Evolutionary conservation across 805 yeast species (phyloP), one percentile per base, ranked within the genome.

Genomic region (Candida anglica): DNA sequence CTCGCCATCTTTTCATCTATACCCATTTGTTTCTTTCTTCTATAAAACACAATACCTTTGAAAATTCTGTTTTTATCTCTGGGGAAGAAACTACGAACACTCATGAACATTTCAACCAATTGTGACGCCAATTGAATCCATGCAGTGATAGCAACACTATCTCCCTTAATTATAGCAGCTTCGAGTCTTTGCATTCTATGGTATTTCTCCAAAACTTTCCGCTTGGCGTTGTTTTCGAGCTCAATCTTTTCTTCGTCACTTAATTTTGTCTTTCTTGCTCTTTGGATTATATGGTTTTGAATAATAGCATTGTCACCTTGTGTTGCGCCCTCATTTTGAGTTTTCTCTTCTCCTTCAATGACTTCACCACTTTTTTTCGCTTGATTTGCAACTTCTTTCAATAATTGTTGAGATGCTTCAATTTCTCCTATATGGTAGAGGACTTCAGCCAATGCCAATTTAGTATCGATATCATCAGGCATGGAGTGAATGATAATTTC

Each of bases 61-160:
- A 85, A 85, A 15, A 72, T 69, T 32, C 81, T 77, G 9, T 80
- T 80, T 37, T 81, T 73, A 47, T 86, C 94, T 31, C 78, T 71
- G 1, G 89, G 84, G 49, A 86, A 89, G 43, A 93, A 86, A 46
- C 79, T 78, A 41, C 81, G 72, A 9, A 86, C 87, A 36, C 80
- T 75, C 17, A 84, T 77, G 52, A 93, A 89, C 39, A 85, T 77
- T 49, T 88, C 95, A 27, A 91, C 77, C 32, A 93, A 68, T 44
- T 84, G 95, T 2, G 86, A 75, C 0, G 91, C 96, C 4, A 79
- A 64, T 40, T 86, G 86, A 43, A 86, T 71, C 98, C 98, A 93
- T 2, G 86, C 75, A 6, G 72, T 66, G 2, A 78, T 71, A 0
- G 93, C 84, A n/a, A 76, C 77, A 11, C 56, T 60, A 41, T 80